Percentiles rank a stretch among this genome's conserved stretches.
Evolutionary conservation across 345 rosid species (phyloP).

Genomic region (Clarkia xantiana): DNA sequence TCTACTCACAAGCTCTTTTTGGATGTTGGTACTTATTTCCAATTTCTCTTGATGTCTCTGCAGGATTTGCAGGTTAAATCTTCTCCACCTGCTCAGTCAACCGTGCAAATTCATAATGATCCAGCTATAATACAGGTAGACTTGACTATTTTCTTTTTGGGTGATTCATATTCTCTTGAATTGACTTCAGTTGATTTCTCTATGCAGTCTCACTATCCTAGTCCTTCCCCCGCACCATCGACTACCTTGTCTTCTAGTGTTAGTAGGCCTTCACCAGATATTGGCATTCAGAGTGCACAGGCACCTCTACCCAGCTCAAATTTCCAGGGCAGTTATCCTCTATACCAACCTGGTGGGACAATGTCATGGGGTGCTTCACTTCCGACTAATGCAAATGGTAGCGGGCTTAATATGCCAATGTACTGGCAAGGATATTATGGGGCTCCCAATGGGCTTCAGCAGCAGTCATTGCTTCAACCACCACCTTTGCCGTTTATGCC

Average conservation of each 20-base stretch:
- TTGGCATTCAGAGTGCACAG: slow-evolving; percentile 37
- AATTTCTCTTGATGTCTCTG: slow-evolving; percentile 3
- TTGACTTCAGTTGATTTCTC: not conserved
- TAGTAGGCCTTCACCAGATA: slow-evolving; percentile 39
- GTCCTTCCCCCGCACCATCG: slow-evolving; percentile 31
- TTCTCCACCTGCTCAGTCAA: slow-evolving; percentile 64
- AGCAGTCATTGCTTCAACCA: slow-evolving; percentile 67
- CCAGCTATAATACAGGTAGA: slow-evolving; percentile 90
- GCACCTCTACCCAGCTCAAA: slow-evolving; percentile 49
- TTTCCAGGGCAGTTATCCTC: slow-evolving; percentile 58
- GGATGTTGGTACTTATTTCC: not conserved
- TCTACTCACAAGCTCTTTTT: not conserved
- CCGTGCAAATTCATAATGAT: slow-evolving; percentile 61
- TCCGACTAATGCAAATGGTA: slow-evolving; percentile 34
- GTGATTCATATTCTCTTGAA: not conserved
- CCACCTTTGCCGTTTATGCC: slow-evolving; percentile 80
- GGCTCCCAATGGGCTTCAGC: slow-evolving; percentile 69
- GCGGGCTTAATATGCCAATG: slow-evolving; percentile 65
- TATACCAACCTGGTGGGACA: slow-evolving; percentile 80
- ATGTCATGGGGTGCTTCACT: slow-evolving; percentile 72
- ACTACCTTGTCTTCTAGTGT: slow-evolving; percentile 43
- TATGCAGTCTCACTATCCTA: slow-evolving; percentile 82
- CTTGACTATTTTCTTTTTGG: not conserved
- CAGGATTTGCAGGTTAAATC: slow-evolving; percentile 95
- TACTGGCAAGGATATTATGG: slow-evolving; percentile 87